These are phyloP conservation scores for Durotheca rogersii DNA, from an alignment of 495 filamentous ascomycete genomes.

Conservation along the genomic window DNA sequence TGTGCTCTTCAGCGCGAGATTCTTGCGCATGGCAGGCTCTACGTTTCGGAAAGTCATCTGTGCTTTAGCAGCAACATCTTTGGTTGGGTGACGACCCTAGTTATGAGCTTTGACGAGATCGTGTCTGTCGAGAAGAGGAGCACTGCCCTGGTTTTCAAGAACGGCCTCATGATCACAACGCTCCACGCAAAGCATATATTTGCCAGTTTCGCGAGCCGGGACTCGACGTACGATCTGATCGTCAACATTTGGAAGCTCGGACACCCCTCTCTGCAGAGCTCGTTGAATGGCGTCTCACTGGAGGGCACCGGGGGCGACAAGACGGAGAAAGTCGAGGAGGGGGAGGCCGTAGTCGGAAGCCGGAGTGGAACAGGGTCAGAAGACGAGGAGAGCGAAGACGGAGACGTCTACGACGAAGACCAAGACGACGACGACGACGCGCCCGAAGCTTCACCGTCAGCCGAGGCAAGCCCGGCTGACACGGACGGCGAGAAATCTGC, in stretches of 20 bases:
- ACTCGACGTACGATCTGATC: conserved; percentile 95
- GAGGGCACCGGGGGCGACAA: conserved; percentile 81
- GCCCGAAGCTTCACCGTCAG: conserved; percentile 58
- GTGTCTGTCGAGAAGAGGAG: conserved; percentile 95
- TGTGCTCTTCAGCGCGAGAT: conserved; percentile 96
- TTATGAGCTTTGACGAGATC: conserved; percentile 97
- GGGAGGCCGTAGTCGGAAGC: conserved; percentile 36
- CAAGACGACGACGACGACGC: conserved; percentile 68
- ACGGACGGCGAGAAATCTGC: conserved; percentile 61
- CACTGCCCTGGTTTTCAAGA: conserved; percentile 94
- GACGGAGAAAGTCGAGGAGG: conserved; percentile 74
- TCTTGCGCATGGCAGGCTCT: conserved; percentile 87
- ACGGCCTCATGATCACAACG: conserved; percentile 95
- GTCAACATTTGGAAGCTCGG: conserved; percentile 98
- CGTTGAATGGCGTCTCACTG: conserved; percentile 80
- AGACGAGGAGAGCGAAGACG: conserved; percentile 63
- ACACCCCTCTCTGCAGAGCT: conserved; percentile 85
- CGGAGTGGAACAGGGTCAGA: conserved; percentile 57
- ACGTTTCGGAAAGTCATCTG: conserved; percentile 94
- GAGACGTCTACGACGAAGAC: conserved; percentile 70
- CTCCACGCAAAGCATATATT: conserved; percentile 94
- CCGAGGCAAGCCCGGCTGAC: conserved; percentile 60
- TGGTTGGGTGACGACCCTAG: conserved; percentile 93
- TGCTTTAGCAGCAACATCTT: conserved; percentile 99
- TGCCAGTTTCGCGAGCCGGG: conserved; percentile 88